Base-by-base conservation (phyloP, 1,284 basidiomycete genomes). In the Anthracocystis panici-leucophaei region DNA sequence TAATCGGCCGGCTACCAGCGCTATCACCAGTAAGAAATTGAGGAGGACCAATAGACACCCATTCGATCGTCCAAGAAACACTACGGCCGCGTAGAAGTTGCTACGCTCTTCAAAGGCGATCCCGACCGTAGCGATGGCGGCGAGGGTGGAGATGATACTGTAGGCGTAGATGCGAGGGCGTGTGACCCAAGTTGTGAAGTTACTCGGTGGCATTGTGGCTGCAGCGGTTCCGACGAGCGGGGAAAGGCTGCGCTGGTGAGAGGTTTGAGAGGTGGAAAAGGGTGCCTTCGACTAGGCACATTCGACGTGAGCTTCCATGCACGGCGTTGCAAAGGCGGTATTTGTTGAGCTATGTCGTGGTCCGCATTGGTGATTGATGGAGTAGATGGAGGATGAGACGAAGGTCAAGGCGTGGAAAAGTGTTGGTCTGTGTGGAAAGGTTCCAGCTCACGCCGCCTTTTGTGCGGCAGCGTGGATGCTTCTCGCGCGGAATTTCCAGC, bases 1-100 rank as follows among this genome's bases (percentile, higher is more conserved):
- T 0, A 91, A 86, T 64, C 93, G 91, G 3, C 93, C 94, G 25
- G 90, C 88, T 18, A 92, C 84, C 41, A 99, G 87, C 2, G 93
- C 90, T 50, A 92, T 82, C 59, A 96, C 90, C 69, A 96, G 87
- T 4, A 90, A 90, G 82, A 97, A 97, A 87, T 99, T 99, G 79
- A 92, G 92, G n/a, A 99, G 88, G 23, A 95, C 77, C 3, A 82
- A 61, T 27, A 84, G 65, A 48, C 80, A 82, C n/a, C 75, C 91
- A 81, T 92, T 95, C 84, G 93, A 96, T 85, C 92, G 92, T 5
- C 93, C 93, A n/a, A 99, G 89, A 82, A 92, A 92, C 2, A 98
- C 93, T 12, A 93, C 90, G 5, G 97, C 92, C 14, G 94, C 92
- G 83, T 96, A 99, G 87, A 97, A 97, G 87, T 97, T 97, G 81